Conservation (phyloP, 2,329 filamentous ascomycete genomes). For the Zasmidium angulare region DNA sequence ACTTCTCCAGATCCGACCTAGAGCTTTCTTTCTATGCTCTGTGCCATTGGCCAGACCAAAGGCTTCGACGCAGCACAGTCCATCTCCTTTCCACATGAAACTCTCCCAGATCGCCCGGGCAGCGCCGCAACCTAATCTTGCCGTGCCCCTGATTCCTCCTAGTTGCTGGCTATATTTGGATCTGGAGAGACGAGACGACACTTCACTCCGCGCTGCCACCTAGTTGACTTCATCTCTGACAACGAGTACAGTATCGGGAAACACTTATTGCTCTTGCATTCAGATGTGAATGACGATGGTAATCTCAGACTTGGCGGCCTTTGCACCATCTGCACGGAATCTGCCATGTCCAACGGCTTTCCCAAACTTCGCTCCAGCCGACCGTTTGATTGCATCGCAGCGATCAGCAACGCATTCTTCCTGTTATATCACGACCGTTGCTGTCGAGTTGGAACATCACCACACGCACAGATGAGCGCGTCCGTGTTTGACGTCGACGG, state of each 20-base stretch:
- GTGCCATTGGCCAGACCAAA: not conserved
- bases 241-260: not conserved
- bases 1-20: not conserved
- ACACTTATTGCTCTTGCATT: not conserved
- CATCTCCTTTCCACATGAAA: not conserved
- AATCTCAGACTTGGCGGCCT: not conserved
- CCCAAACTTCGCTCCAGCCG: not conserved
- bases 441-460: not conserved
- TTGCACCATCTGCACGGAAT: not conserved
- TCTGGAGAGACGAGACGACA: not conserved
- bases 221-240: not conserved
- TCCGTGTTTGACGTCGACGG: not conserved
- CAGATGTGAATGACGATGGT: not conserved
- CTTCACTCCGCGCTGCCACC: not conserved
- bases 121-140: not conserved
- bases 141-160: not conserved
- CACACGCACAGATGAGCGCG: not conserved
- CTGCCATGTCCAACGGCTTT: constrained; percentile 1
- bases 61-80: not conserved
- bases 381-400: not conserved
- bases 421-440: not conserved
- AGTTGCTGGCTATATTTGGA: not conserved
- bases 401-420: constrained; percentile 3
- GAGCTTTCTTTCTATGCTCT: not conserved
- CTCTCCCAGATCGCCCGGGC: not conserved